Conservation (phyloP, 1,284 basidiomycete species). For the Cutaneotrichosporon arboriforme region DNA sequence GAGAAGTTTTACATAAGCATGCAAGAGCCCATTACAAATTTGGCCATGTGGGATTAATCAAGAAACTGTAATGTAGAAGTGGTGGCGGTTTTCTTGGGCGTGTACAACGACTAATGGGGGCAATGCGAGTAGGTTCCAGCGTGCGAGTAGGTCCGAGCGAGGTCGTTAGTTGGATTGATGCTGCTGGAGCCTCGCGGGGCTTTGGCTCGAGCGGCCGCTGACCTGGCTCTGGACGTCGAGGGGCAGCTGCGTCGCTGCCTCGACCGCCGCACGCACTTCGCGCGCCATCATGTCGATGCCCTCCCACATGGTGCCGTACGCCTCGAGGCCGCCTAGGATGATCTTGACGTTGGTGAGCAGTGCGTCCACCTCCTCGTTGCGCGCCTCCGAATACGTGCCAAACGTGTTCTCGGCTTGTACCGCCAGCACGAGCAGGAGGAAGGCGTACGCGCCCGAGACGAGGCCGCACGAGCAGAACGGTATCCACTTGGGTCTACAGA, state of each 20-base stretch:
- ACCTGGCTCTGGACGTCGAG: slow-evolving; percentile 16
- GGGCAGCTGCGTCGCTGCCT: slow-evolving; percentile 11
- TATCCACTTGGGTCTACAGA: slow-evolving; percentile 43
- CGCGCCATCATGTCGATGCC: slow-evolving; percentile 48
- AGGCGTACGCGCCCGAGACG: slow-evolving; percentile 45
- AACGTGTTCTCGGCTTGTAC: slow-evolving; percentile 44
- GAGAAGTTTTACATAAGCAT: too few relatives aligned
- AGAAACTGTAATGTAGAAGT: too few relatives aligned
- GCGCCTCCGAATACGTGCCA: slow-evolving; percentile 21
- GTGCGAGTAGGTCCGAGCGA: too few relatives aligned
- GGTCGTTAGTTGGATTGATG: too few relatives aligned
- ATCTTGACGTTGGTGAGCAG: slow-evolving; percentile 48
- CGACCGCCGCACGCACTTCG: slow-evolving; percentile 29
- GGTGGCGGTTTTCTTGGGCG: too few relatives aligned
- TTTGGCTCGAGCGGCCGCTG: not conserved
- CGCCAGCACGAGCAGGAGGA: slow-evolving; percentile 46
- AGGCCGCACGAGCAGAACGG: slow-evolving; percentile 50
- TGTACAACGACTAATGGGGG: too few relatives aligned
- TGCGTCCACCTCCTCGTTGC: slow-evolving; percentile 40
- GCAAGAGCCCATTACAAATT: not conserved
- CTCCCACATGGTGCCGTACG: slow-evolving; percentile 49
- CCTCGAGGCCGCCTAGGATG: slow-evolving; percentile 47
- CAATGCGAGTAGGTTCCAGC: too few relatives aligned
- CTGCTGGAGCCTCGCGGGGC: not conserved
- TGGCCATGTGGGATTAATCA: too few relatives aligned